Evolutionary conservation across 2,329 filamentous ascomycete species (phyloP), one percentile per base, ranked within the genome.

Genomic region (Exserohilum rostratum): DNA sequence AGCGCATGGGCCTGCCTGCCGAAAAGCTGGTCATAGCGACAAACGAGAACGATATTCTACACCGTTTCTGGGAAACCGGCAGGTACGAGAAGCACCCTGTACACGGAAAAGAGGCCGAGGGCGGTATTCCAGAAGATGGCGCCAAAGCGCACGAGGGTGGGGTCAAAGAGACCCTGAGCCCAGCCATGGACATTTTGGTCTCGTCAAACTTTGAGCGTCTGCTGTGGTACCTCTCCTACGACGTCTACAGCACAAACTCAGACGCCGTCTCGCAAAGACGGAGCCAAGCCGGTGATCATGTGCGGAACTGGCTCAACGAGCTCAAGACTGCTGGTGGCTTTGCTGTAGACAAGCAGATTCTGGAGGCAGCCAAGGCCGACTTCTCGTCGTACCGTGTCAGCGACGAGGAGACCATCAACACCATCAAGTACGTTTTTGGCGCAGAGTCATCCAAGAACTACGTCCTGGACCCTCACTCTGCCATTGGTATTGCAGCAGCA

Each of bases 151-250:
- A 91, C 56, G 77, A 79, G 39, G 85, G 86, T 39, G 91, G 90
- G 33, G 91, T 93, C 58, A 93, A 91, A 78, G 93, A 96, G 79
- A 99, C 95, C 0, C 84, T 96, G 46, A 92, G 89, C 65, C 95
- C 95, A 0, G 95, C 95, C 40, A 98, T 99, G 95, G 95, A 99
- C 75, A 98, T 98, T 62, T 82, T 98, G 3, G 93, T 98, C 11
- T 93, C 90, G 20, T 95, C 90, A 74, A 99, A 99, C 80, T 98
- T 99, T 73, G 95, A 99, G 82, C 87, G 95, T 29, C 82, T 99
- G 5, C 83, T 99, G 10, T 98, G 93, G 93, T 97, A 91, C 81
- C 81, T 98, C 25, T 89, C 91, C 1, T 90, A 91, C 77, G 66
- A 71, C 31, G 71, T 74, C 3, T 74, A 73, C 60, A 73, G 66